Evolutionary conservation across 75 land plant species (phyloP).

Genomic region (Selaginella tamariscina): DNA sequence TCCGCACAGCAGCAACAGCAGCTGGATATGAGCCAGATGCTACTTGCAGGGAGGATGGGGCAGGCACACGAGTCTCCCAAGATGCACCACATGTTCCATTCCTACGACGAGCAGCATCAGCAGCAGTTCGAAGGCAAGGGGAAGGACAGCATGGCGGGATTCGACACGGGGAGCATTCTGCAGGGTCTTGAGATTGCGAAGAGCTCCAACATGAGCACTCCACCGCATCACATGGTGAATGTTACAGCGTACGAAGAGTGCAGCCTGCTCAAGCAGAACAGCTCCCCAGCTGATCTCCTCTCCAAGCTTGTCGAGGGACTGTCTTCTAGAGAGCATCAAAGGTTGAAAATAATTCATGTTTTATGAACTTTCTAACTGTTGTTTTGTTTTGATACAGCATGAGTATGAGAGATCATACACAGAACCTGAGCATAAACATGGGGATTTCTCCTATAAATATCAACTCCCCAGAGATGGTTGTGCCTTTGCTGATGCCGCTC

Average conservation of each 20-base stretch:
- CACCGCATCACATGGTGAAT: neutral
- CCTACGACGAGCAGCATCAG: neutral
- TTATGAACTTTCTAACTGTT: too few species aligned
- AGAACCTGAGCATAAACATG: too few species aligned
- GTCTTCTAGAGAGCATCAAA: too few species aligned
- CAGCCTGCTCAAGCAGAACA: neutral
- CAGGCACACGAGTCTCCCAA: neutral
- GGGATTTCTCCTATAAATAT: too few species aligned
- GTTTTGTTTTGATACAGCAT: neutral
- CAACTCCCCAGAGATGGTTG: too few species aligned
- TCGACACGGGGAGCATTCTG: neutral
- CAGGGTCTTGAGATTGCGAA: neutral
- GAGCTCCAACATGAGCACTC: neutral
- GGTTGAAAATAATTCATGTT: too few species aligned
- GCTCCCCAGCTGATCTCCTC: neutral
- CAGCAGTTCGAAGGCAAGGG: neutral
- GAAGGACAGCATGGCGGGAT: too few species aligned
- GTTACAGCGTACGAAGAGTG: neutral
- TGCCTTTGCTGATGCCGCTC: too few species aligned
- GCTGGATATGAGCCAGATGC: neutral
- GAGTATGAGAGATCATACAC: too few species aligned
- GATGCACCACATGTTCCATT: neutral
- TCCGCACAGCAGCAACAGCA: neutral
- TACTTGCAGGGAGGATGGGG: neutral
- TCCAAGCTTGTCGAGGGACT: slow-evolving; percentile 1